Evolutionary conservation across 257 asterid species (phyloP).

Genomic region (Gynochthodes officinalis): DNA sequence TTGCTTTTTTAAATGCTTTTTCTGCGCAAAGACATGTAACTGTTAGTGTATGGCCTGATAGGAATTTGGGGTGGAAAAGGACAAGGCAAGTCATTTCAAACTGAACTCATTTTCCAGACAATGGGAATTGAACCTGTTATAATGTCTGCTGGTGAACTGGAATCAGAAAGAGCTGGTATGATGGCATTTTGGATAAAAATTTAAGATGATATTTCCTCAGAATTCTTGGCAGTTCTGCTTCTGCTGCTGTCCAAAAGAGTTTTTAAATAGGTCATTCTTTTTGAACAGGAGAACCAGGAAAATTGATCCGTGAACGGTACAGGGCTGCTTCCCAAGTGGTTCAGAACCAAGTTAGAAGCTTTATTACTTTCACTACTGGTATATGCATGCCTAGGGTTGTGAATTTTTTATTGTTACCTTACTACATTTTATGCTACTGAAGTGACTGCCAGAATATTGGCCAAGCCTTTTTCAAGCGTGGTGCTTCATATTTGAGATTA

Average conservation of each 20-base stretch:
- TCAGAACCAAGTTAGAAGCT: slow-evolving; percentile 96
- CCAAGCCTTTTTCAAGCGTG: not conserved
- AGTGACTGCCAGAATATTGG: not conserved
- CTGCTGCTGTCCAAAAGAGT: slow-evolving; percentile 1
- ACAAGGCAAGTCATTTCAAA: slow-evolving; percentile 92
- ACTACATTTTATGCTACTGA: slow-evolving; percentile 3
- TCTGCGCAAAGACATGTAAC: slow-evolving; percentile 2
- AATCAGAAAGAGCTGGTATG: slow-evolving; percentile 94
- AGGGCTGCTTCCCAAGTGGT: slow-evolving; percentile 99
- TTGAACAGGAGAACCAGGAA: slow-evolving; percentile 91
- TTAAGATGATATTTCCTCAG: slow-evolving; percentile 2
- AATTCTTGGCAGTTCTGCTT: not conserved
- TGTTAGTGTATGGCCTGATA: slow-evolving; percentile 26
- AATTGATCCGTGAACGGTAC: slow-evolving; percentile 91
- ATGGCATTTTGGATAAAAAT: not conserved
- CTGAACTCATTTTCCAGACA: slow-evolving; percentile 85
- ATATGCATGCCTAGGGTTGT: slow-evolving; percentile 41
- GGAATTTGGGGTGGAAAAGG: slow-evolving; percentile 99
- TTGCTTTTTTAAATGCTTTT: not conserved
- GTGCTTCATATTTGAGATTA: not conserved
- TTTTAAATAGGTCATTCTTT: slow-evolving; percentile 24
- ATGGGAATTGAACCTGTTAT: slow-evolving; percentile 86
- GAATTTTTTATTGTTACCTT: not conserved
- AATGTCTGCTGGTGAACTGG: slow-evolving; percentile 97
- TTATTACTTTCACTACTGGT: slow-evolving; percentile 52